Evolutionary conservation across 306 rosid genomes (phyloP).

Genomic region (Prunus mume): DNA sequence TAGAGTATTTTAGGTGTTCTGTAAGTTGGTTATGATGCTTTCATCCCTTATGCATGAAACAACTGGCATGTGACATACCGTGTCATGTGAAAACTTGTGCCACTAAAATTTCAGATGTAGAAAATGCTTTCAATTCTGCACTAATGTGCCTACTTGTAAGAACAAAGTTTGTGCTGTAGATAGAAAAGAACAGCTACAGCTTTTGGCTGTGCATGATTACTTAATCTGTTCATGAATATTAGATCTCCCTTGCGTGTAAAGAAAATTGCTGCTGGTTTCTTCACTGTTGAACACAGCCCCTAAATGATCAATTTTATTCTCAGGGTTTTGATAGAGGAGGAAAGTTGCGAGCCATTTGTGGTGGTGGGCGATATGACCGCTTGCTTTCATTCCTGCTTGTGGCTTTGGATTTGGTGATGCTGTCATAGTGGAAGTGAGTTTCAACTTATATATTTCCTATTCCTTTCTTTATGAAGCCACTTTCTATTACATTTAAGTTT

Average conservation of each 20-base stretch:
- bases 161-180: neutral
- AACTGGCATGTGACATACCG: neutral
- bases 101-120: neutral
- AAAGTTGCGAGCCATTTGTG: slow-evolving; percentile 97
- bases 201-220: neutral
- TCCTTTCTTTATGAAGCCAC: neutral
- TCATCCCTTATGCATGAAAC: neutral
- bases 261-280: neutral
- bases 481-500: neutral
- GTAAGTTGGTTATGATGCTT: neutral
- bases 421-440: slow-evolving; percentile 87
- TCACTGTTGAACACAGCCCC: neutral
- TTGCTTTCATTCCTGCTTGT: slow-evolving; percentile 92
- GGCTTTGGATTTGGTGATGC: slow-evolving; percentile 99
- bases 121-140: neutral
- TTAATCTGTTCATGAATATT: neutral
- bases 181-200: neutral
- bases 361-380: slow-evolving; percentile 89
- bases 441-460: neutral
- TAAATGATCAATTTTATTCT: slow-evolving; percentile 9
- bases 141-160: neutral
- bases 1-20: neutral
- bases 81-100: neutral
- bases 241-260: neutral
- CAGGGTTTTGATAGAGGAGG: slow-evolving; percentile 94